Evolutionary conservation across 129 eudicot species (phyloP), one percentile per base, ranked within the genome.

Genomic region (Scalesia atractyloides): DNA sequence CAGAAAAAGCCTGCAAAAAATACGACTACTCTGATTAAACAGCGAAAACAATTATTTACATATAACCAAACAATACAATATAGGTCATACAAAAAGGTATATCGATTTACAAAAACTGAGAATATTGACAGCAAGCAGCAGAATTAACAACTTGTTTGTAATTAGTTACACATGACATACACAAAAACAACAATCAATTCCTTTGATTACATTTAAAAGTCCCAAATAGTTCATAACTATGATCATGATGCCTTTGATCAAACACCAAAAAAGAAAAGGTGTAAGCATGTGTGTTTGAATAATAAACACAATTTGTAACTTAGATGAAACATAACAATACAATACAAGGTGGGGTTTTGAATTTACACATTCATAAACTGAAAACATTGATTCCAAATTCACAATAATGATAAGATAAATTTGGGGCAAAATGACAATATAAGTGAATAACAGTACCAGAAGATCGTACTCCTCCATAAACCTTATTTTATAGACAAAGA

Each of bases 1-100:
- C 58, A 61, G 57, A 82, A 20, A 44, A 73, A 15, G 61, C 70
- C 76, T 79, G 82, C 71, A 17, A 12, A 59, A 59, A 69, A 66
- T 54, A 43, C 8, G 33, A 50, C 56, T 54, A 19, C 51, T 10
- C 33, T 54, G 68, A 64, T 65, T 26, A 52, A 74, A 37, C 60
- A 62, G 33, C 14, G 13, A 44, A 76, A 6, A 12, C 11, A 63
- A 41, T 13, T 16, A 43, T 50, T 3, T 20, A 70, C 62, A 56
- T 56, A 56, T 56, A 56, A 67, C 43, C 66, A 33, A 22, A 57
- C 7, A 57, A 53, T 57, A 30, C 39, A 59, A 48, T n/a, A 30
- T 41, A 54, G 17, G 14, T 59, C 67, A 69, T 33, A 59, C 17
- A 59, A 76, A 14, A 44, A 49, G 5, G 30, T 9, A 43, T 71